Percentiles rank a stretch among this genome's conserved stretches.
phyloP scores from a whole-genome alignment of 2,329 filamentous ascomycete species.

The Chrysosporium queenslandicum region DNA sequence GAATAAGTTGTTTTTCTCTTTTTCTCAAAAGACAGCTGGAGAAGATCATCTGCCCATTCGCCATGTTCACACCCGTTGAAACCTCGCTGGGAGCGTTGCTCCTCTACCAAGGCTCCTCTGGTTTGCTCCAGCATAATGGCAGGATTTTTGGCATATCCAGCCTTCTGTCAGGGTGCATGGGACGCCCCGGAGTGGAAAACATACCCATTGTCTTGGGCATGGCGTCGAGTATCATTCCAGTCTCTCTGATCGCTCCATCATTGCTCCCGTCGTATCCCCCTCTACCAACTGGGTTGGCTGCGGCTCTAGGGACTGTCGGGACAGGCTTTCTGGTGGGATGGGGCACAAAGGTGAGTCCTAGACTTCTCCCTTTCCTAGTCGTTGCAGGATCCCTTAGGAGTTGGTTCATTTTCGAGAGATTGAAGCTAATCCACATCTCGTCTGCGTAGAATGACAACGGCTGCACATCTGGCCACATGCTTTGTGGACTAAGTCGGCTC shows the following conservation, averaged over 20 bases:
- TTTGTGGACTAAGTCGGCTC: constrained; percentile 43
- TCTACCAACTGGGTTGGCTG: constrained; percentile 27
- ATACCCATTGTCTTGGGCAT: constrained; percentile 40
- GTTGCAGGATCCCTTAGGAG: too few relatives aligned
- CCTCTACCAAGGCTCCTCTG: constrained; percentile 42
- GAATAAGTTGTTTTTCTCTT: too few relatives aligned
- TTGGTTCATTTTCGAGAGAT: too few relatives aligned
- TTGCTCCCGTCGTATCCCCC: constrained; percentile 37
- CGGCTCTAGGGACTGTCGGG: constrained; percentile 32
- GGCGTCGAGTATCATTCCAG: constrained; percentile 35
- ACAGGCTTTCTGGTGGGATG: constrained; percentile 41
- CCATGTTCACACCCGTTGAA: constrained; percentile 46
- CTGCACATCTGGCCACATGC: constrained; percentile 48
- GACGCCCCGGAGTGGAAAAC: constrained; percentile 34
- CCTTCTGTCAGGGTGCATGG: constrained; percentile 35
- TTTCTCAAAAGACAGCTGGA: too few relatives aligned
- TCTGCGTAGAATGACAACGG: constrained; percentile 36
- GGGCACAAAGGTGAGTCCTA: constrained; percentile 46
- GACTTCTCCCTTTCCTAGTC: too few relatives aligned
- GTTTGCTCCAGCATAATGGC: constrained; percentile 44
- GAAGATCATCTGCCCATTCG: too few relatives aligned
- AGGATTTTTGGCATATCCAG: constrained; percentile 43
- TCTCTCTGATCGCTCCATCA: constrained; percentile 37
- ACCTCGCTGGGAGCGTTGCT: constrained; percentile 43
- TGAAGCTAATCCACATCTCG: neutral